Conservation (phyloP, 768 basidiomycete genomes). For the Saitozyma podzolica region DNA sequence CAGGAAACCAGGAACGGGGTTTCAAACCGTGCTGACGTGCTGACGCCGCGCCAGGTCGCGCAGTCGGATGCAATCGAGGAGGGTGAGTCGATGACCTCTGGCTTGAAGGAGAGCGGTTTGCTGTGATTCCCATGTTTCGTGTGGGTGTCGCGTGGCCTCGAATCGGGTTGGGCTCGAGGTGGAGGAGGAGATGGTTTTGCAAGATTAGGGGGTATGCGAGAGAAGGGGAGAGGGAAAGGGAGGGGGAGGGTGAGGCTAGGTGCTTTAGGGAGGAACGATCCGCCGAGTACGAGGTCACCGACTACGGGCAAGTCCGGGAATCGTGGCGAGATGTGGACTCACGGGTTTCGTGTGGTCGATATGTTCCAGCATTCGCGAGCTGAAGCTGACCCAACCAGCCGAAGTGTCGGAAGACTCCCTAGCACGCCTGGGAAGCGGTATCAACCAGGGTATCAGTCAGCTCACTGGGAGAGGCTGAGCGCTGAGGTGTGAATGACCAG, state of each 20-base stretch:
- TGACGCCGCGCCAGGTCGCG: slow-evolving; percentile 42
- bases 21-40: too few relatives aligned
- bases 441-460: slow-evolving; percentile 9
- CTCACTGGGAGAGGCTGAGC: slow-evolving; percentile 1
- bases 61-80: slow-evolving; percentile 56
- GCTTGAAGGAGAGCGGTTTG: slow-evolving; percentile 19
- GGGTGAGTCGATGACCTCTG: slow-evolving; percentile 39
- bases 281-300: too few relatives aligned
- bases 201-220: too few relatives aligned
- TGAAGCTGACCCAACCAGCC: slow-evolving; percentile 21
- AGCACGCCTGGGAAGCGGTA: slow-evolving; percentile 50
- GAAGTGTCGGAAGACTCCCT: slow-evolving; percentile 56
- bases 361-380: background rate
- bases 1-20: background rate
- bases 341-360: background rate
- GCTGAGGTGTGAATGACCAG: background rate
- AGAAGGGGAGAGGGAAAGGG: too few relatives aligned
- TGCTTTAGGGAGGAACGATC: too few relatives aligned
- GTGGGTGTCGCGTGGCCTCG: background rate
- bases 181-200: too few relatives aligned
- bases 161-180: too few relatives aligned
- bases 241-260: too few relatives aligned
- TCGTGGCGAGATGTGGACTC: background rate
- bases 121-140: background rate
- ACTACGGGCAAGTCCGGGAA: background rate